A percentile compares a stretch with the other conserved stretches of the same genome.
phyloP scores from a whole-genome alignment of 2,329 filamentous ascomycete species.

The Fusarium multiceps region DNA sequence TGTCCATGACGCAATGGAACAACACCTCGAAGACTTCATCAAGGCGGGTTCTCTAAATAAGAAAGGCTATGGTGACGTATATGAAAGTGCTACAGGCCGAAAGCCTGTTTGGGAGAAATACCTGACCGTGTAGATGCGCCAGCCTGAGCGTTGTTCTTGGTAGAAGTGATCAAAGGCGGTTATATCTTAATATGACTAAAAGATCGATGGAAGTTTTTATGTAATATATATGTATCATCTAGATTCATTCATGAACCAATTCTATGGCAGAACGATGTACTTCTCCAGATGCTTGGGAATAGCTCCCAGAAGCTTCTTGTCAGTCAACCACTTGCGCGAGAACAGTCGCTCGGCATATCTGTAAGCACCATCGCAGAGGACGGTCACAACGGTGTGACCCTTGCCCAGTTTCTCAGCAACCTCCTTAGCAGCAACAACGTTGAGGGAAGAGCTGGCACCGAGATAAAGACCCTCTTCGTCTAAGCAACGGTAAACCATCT shows the following conservation, averaged over 20 bases:
- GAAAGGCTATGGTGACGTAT: slow-evolving; percentile 41
- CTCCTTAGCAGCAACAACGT: slow-evolving; percentile 95
- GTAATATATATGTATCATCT: slow-evolving; percentile 46
- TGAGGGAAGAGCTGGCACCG: slow-evolving; percentile 91
- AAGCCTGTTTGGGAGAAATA: slow-evolving; percentile 46
- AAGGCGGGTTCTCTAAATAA: slow-evolving; percentile 15
- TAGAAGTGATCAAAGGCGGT: background rate
- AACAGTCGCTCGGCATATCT: slow-evolving; percentile 95
- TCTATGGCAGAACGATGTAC: slow-evolving; percentile 90
- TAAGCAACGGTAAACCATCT: slow-evolving; percentile 96
- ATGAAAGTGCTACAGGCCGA: slow-evolving; percentile 45
- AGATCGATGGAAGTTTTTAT: slow-evolving; percentile 27
- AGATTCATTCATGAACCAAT: slow-evolving; percentile 36
- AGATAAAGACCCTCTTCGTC: slow-evolving; percentile 97
- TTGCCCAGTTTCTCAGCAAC: slow-evolving; percentile 90
- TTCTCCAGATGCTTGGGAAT: slow-evolving; percentile 88
- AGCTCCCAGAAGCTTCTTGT: slow-evolving; percentile 83
- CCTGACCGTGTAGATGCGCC: background rate
- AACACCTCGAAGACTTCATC: slow-evolving; percentile 52
- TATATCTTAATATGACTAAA: background rate
- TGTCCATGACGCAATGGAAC: slow-evolving; percentile 53
- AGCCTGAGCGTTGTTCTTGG: background rate
- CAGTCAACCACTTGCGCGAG: slow-evolving; percentile 87
- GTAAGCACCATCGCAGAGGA: slow-evolving; percentile 97
- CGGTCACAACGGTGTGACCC: slow-evolving; percentile 91